Percentiles rank a stretch among this genome's conserved stretches.
These are phyloP conservation scores for Teratosphaeriaceae sp. DNA, from an alignment of 2,329 filamentous ascomycete genomes.

Conservation along the genomic window DNA sequence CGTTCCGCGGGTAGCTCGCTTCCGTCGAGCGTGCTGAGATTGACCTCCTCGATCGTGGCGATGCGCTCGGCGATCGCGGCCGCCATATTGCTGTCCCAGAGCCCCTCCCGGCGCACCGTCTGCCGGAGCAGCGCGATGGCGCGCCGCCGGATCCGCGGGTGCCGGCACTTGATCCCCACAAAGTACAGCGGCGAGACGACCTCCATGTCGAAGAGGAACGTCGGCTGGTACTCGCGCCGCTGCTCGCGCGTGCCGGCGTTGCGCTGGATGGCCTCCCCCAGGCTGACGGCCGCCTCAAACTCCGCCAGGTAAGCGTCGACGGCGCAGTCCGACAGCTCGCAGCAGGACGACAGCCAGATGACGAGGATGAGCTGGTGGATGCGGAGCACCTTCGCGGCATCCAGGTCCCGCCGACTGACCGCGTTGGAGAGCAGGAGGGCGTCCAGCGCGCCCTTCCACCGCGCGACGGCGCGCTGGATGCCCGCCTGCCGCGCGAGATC, in stretches of 20 bases:
- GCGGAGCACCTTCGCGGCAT: constrained; percentile 12
- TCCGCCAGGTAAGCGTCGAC: constrained; percentile 13
- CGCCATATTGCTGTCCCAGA: constrained; percentile 11
- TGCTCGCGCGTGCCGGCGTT: constrained; percentile 7
- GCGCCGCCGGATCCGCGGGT: constrained; percentile 15
- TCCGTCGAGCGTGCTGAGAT: constrained; percentile 8
- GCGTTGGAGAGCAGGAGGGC: constrained; percentile 4
- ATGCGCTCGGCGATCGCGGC: constrained; percentile 15
- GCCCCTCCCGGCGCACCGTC: constrained; percentile 14
- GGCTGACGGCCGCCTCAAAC: constrained; percentile 12
- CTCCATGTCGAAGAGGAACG: constrained; percentile 23
- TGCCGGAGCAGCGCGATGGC: constrained; percentile 17
- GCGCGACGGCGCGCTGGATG: background rate
- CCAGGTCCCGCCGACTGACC: constrained; percentile 5
- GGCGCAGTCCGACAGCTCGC: constrained; percentile 10
- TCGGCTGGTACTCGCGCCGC: constrained; percentile 5
- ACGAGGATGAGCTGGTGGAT: constrained; percentile 14
- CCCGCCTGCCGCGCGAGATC: constrained; percentile 8
- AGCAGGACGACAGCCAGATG: constrained; percentile 15
- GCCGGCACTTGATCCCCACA: constrained; percentile 20
- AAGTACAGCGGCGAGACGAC: constrained; percentile 19
- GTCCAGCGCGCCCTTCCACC: constrained; percentile 10
- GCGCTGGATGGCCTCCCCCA: constrained; percentile 10
- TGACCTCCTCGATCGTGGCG: constrained; percentile 12
- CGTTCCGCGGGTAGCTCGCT: constrained; percentile 12